These are phyloP conservation scores for Schizophyllum commune DNA, from an alignment of 1,284 basidiomycete genomes.

Conservation along the genomic window DNA sequence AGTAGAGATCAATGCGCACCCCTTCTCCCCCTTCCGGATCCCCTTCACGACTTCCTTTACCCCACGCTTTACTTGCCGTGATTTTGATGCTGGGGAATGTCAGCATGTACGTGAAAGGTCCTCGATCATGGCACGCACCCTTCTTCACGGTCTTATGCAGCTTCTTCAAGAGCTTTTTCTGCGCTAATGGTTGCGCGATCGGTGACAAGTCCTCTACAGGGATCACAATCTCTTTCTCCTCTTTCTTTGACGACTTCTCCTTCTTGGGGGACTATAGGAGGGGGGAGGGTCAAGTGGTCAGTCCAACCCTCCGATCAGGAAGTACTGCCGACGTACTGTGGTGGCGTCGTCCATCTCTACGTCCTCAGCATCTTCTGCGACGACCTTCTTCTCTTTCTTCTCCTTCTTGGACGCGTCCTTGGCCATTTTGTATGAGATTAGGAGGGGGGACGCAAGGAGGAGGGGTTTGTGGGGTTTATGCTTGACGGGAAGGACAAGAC, in stretches of 20 bases:
- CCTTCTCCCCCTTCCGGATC: conserved; percentile 92
- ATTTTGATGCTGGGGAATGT: conserved; percentile 69
- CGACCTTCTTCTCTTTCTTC: conserved; percentile 41
- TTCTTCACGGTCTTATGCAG: conserved; percentile 90
- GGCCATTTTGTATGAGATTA: conserved; percentile 30
- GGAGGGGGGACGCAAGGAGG: neutral
- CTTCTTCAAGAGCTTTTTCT: conserved; percentile 89
- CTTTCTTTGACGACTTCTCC: conserved; percentile 34
- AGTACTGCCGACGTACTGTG: conserved; percentile 26
- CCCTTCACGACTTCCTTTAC: conserved; percentile 97
- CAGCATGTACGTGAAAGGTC: neutral
- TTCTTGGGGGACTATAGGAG: conserved; percentile 42
- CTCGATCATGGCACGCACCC: conserved; percentile 35
- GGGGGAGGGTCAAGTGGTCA: conserved; percentile 1
- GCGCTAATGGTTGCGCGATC: conserved; percentile 84
- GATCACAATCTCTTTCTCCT: conserved; percentile 62
- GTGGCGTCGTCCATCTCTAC: conserved; percentile 42
- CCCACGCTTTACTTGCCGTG: conserved; percentile 87
- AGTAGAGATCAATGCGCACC: conserved; percentile 42
- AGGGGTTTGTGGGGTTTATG: neutral
- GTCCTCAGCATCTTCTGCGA: conserved; percentile 31
- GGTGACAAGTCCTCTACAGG: conserved; percentile 80
- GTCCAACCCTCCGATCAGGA: neutral
- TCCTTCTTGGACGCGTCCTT: conserved; percentile 71
- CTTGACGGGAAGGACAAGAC: neutral